Evolutionary conservation across 2,329 filamentous ascomycete species (phyloP).

Genomic region (Penicillium sp.): DNA sequence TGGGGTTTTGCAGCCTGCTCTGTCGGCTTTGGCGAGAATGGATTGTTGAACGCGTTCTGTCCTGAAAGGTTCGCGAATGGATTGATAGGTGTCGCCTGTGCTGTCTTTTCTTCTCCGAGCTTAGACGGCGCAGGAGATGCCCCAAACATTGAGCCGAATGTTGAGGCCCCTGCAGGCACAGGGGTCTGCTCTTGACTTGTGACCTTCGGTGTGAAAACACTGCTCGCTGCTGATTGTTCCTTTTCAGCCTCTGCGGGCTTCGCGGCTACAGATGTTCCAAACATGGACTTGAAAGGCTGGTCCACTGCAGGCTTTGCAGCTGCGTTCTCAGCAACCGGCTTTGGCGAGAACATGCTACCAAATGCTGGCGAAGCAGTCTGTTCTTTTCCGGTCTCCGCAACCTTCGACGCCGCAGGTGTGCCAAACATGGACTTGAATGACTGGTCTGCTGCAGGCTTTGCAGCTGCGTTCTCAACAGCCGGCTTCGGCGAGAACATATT

Average conservation of each 20-base stretch:
- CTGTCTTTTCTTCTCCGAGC: not conserved
- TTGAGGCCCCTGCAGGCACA: constrained; percentile 12
- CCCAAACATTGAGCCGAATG: constrained; percentile 30
- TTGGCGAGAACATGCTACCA: constrained; percentile 7
- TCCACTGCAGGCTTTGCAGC: not conserved
- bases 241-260: constrained; percentile 1
- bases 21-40: constrained; percentile 10
- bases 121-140: constrained; percentile 2
- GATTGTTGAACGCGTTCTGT: constrained; percentile 4
- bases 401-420: not conserved
- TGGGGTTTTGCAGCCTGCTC: constrained; percentile 1
- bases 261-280: not conserved
- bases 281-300: not conserved
- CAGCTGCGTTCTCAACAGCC: not conserved
- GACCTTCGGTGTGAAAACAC: constrained; percentile 10
- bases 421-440: constrained; percentile 6
- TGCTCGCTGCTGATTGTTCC: not conserved
- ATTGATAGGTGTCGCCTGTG: constrained; percentile 1
- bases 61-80: constrained; percentile 8
- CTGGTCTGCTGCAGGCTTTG: not conserved
- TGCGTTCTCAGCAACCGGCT: constrained; percentile 1
- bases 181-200: constrained; percentile 1
- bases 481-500: constrained; percentile 7
- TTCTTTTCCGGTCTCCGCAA: not conserved
- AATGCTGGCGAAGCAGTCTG: not conserved